Base-by-base conservation (phyloP, 1,139 yeast species). In the Debaryomyces udenii region DNA sequence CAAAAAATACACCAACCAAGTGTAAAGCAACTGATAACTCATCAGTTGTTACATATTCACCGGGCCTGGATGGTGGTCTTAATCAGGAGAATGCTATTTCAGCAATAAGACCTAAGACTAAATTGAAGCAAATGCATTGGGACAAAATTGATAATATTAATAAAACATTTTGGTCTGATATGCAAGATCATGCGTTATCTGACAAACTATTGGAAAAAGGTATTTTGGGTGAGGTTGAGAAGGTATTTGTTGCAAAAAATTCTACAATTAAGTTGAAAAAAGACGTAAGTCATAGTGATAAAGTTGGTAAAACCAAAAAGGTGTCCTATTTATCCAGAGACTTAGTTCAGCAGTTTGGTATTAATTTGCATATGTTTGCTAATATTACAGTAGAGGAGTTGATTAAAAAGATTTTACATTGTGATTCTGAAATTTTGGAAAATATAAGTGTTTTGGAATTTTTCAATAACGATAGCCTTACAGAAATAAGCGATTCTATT, bases 51-150 rank as follows among this genome's bases (percentile, higher is more conserved):
- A 5, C 22, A 20, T 5, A 20, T 6, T 20, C 22, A 5, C 7
- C 22, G 22, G 7, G 7, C 7, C 28, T 26, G 11, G 11, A 10
- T 10, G 6, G 11, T 9, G 15, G 11, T 9, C 11, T 14, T 29
- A 7, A 7, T 27, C 15, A 27, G n/a, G 11, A 10, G 10, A 29
- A 18, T 27, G n/a, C 14, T 4, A 35, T 17, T 26, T 6, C 28
- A n/a, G 35, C 57, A 20, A 62, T 69, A 11, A 69, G 84, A 40
- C 86, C 94, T 3, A 76, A 76, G 42, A 68, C 78, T 13, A 84
- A 82, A 49, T 71, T 93, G 53, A 93, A 91, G 60, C 98, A 91
- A 57, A 83, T 93, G 74, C 99, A 93, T 59, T 93, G 98, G 98
- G 96, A 91, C 51, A 86, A 81, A 56, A 71, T 93, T 34, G 84